Base-by-base conservation (phyloP, 257 asterid genomes). In the Ocimum tenuiflorum region DNA sequence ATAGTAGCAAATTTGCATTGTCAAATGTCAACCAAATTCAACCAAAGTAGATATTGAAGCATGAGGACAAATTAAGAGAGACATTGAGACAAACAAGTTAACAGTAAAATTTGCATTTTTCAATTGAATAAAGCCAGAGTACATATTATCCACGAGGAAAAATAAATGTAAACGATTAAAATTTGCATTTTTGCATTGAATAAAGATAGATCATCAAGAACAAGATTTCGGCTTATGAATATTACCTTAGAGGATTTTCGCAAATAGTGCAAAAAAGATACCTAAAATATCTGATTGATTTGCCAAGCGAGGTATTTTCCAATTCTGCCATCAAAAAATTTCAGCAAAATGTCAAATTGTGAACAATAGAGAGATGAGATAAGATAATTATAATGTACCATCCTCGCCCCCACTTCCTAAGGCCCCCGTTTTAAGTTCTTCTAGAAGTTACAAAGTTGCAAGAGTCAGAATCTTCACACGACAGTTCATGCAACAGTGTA, bases 181-280 rank as follows among this genome's bases (percentile, higher is more conserved):
- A n/a, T n/a, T n/a, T n/a, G n/a, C n/a, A n/a, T n/a, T n/a, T n/a
- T n/a, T n/a, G n/a, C 18, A 49, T 8, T 2, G 10, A 29, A 45
- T 22, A 17, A 49, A 60, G 39, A 63, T 24, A 29, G 31, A 33
- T 47, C 35, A 17, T 22, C 33, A 23, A 20, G 60, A 17, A 56
- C 47, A 35, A 75, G 60, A 53, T 17, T 68, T 18, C 24, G 11
- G 63, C 41, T 74, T 61, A 50, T 52, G 56, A 50, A 68, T 39
- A 50, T n/a, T 84, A 87, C 99, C 97, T 92, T 92, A 89, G 97
- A 87, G 54, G 99, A 83, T 77, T 87, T 89, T 54, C 86, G 81
- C 54, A 92, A 89, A 71, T 95, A 97, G 49, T 79, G 83, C 88
- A 90, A 67, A 79, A 92, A 92, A 12, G 90, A 83, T 23, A 74